These are phyloP conservation scores for Ganoderma resinaceum DNA, from an alignment of 1,284 basidiomycete species.

Conservation along the genomic window DNA sequence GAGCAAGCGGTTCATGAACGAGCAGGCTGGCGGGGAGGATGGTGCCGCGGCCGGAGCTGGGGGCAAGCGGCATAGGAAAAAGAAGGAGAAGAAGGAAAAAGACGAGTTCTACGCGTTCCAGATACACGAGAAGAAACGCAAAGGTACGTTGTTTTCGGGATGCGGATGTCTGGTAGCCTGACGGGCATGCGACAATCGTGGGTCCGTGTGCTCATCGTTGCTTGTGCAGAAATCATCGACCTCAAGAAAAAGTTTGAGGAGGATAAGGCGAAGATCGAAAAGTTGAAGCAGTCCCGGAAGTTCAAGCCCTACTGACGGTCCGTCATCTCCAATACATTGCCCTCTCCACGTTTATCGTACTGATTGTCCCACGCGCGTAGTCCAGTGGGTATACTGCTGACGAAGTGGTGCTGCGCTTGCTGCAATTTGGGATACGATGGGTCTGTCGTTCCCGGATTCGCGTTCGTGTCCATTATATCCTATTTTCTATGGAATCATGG, in stretches of 20 bases:
- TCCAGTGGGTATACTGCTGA: constrained; percentile 5
- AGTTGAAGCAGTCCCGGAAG: constrained; percentile 76
- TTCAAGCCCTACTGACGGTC: constrained; percentile 84
- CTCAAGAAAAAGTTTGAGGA: constrained; percentile 84
- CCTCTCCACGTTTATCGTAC: background rate
- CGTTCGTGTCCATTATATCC: background rate
- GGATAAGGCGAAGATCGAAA: constrained; percentile 88
- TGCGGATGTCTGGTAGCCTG: constrained; percentile 9
- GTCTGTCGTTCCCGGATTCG: background rate
- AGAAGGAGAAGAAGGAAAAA: constrained; percentile 77
- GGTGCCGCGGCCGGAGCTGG: constrained; percentile 18
- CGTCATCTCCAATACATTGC: background rate
- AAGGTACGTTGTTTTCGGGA: constrained; percentile 59
- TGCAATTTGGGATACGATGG: background rate
- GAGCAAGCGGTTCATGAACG: constrained; percentile 65
- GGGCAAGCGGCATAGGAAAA: constrained; percentile 45
- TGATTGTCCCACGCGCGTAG: background rate
- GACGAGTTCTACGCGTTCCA: constrained; percentile 89
- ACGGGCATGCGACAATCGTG: background rate
- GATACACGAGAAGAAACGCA: constrained; percentile 84
- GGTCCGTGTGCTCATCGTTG: constrained; percentile 13
- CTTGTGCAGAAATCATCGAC: constrained; percentile 68
- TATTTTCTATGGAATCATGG: background rate
- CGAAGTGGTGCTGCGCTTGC: background rate
- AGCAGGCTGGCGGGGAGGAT: constrained; percentile 18